These are phyloP conservation scores for Fagopyrum homotropicum DNA, from an alignment of 148 eudicot species.

Conservation along the genomic window DNA sequence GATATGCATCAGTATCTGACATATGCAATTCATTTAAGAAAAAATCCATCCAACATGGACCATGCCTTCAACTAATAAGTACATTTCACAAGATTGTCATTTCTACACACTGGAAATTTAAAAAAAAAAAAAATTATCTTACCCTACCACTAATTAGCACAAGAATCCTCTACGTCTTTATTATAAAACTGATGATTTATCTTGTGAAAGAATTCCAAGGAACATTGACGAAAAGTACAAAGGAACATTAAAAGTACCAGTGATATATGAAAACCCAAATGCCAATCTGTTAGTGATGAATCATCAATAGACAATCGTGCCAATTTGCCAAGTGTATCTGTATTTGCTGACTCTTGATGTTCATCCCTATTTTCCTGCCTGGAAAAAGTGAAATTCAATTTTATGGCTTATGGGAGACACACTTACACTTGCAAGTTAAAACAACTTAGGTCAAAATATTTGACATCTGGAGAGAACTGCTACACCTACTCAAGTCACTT, in stretches of 20 bases:
- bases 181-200: neutral
- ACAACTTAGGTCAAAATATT: neutral
- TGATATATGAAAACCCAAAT: slow-evolving; percentile 81
- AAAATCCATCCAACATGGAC: neutral
- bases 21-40: neutral
- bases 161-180: neutral
- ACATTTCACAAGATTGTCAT: slow-evolving; percentile 4
- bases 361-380: slow-evolving; percentile 70
- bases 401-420: neutral
- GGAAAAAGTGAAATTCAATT: slow-evolving; percentile 15
- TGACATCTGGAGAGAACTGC: neutral
- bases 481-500: neutral
- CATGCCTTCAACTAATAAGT: slow-evolving; percentile 1
- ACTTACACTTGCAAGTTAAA: neutral
- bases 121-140: neutral
- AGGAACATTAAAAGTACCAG: slow-evolving; percentile 37
- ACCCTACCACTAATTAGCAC: neutral
- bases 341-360: slow-evolving; percentile 43
- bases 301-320: slow-evolving; percentile 56
- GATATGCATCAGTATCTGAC: neutral
- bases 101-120: neutral
- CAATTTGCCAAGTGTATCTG: slow-evolving; percentile 47
- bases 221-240: neutral
- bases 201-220: neutral
- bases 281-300: slow-evolving; percentile 80